phyloP scores from a whole-genome alignment of 192 early-diverging fungal genomes.

The Coemansia aciculifera region DNA sequence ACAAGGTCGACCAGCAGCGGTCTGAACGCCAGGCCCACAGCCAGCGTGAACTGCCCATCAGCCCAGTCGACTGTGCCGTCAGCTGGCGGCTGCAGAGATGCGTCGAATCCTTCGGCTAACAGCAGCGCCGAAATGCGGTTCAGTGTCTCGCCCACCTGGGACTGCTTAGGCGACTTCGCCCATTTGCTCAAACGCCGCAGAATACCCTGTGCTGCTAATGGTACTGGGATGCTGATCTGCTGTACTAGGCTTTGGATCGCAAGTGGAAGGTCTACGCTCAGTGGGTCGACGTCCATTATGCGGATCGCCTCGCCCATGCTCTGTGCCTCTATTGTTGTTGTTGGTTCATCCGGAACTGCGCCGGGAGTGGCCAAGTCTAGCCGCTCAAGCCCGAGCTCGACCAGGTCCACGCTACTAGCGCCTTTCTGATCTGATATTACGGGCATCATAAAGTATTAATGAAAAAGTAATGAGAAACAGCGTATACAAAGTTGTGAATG shows the following conservation, averaged over 20 bases:
- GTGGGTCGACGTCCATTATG: slow-evolving; percentile 41
- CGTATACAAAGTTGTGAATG: background rate
- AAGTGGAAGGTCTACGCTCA: slow-evolving; percentile 47
- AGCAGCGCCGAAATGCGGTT: slow-evolving; percentile 37
- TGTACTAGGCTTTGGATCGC: slow-evolving; percentile 12
- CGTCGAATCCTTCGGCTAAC: slow-evolving; percentile 23
- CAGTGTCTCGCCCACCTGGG: slow-evolving; percentile 13
- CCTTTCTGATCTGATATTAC: slow-evolving; percentile 6
- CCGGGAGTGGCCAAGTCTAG: slow-evolving; percentile 26
- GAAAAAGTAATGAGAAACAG: background rate
- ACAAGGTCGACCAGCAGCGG: slow-evolving; percentile 80
- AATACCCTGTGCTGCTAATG: slow-evolving; percentile 1
- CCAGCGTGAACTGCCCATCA: slow-evolving; percentile 37
- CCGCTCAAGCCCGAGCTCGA: slow-evolving; percentile 32
- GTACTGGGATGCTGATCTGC: slow-evolving; percentile 10
- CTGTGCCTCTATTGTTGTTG: background rate
- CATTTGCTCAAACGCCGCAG: slow-evolving; percentile 23
- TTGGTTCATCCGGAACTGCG: background rate
- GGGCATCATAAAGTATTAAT: background rate
- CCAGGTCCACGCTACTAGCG: slow-evolving; percentile 23
- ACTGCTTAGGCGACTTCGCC: slow-evolving; percentile 17
- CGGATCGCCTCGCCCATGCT: slow-evolving; percentile 16
- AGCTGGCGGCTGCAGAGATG: background rate
- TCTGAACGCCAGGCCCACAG: slow-evolving; percentile 56
- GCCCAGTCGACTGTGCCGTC: slow-evolving; percentile 20